Percentiles rank a stretch among this genome's conserved stretches.
phyloP scores from a whole-genome alignment of 163 green algal genomes.

The Volvox carteri region DNA sequence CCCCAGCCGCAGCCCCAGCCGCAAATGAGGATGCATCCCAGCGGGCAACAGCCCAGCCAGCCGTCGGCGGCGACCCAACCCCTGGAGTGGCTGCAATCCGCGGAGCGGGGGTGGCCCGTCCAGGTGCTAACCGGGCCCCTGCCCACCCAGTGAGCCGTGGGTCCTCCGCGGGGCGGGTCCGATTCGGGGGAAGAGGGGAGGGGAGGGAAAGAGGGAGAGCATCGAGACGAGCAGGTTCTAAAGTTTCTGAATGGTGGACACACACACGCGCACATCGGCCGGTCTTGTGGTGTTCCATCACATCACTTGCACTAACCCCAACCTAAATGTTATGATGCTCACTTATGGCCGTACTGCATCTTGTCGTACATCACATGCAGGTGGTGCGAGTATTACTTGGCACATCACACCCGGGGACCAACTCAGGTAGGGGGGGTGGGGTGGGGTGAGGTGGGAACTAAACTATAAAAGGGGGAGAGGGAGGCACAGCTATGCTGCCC shows the following conservation, averaged over 20 bases:
- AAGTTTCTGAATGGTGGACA: not conserved
- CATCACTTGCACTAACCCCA: too few species aligned
- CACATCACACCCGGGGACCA: conserved; percentile 19
- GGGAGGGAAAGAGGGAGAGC: too few species aligned
- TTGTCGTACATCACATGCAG: not conserved
- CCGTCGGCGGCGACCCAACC: not conserved
- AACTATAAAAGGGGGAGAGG: not conserved
- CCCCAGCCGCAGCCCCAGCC: not conserved
- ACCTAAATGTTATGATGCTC: not conserved
- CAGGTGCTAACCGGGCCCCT: conserved; percentile 36
- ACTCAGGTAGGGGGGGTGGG: conserved; percentile 2
- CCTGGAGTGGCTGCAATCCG: not conserved
- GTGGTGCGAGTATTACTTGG: conserved; percentile 55
- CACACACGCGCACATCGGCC: not conserved
- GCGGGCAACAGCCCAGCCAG: too few species aligned
- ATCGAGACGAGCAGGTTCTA: too few species aligned
- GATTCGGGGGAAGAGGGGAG: not conserved
- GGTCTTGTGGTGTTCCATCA: not conserved
- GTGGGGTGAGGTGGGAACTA: not conserved
- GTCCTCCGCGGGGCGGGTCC: not conserved
- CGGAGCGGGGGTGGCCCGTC: conserved; percentile 27
- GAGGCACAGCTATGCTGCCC: not conserved
- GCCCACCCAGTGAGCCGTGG: not conserved
- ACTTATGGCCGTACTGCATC: not conserved
- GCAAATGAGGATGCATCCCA: too few species aligned